Evolutionary conservation across 495 filamentous ascomycete genomes (phyloP).

Genomic region (Daldinia vernicosa): DNA sequence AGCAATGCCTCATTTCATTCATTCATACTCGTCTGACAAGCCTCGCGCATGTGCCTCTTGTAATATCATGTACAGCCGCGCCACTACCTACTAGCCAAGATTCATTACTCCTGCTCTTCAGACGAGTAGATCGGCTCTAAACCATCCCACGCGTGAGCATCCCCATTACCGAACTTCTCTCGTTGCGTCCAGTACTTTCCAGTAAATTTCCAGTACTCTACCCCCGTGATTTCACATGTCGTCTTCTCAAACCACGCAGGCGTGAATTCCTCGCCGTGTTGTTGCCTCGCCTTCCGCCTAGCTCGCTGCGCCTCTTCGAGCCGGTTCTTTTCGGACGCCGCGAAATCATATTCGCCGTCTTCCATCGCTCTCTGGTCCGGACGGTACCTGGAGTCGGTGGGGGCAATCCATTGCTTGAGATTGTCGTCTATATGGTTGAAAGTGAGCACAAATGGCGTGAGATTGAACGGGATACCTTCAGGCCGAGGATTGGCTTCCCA

Average conservation of each 20-base stretch:
- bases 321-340: slow-evolving; percentile 92
- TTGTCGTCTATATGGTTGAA: slow-evolving; percentile 86
- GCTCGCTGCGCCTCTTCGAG: slow-evolving; percentile 93
- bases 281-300: slow-evolving; percentile 75
- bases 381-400: slow-evolving; percentile 88
- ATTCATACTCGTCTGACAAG: slow-evolving; percentile 32
- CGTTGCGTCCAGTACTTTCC: slow-evolving; percentile 86
- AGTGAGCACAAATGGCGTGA: slow-evolving; percentile 94
- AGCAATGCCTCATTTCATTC: slow-evolving; percentile 29
- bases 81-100: neutral
- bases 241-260: slow-evolving; percentile 86
- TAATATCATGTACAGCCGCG: slow-evolving; percentile 18
- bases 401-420: slow-evolving; percentile 76
- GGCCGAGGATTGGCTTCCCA: slow-evolving; percentile 90
- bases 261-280: slow-evolving; percentile 77
- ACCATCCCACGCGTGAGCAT: slow-evolving; percentile 56
- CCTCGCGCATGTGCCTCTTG: slow-evolving; percentile 18
- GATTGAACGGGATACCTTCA: slow-evolving; percentile 89
- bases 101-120: slow-evolving; percentile 20
- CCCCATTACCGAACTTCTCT: slow-evolving; percentile 61
- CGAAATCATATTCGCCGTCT: slow-evolving; percentile 92
- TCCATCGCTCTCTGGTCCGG: slow-evolving; percentile 99
- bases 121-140: slow-evolving; percentile 59
- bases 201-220: slow-evolving; percentile 89
- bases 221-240: slow-evolving; percentile 79